Evolutionary conservation across 2,329 filamentous ascomycete genomes (phyloP).

Genomic region (Conoideocrella luteorostrata): DNA sequence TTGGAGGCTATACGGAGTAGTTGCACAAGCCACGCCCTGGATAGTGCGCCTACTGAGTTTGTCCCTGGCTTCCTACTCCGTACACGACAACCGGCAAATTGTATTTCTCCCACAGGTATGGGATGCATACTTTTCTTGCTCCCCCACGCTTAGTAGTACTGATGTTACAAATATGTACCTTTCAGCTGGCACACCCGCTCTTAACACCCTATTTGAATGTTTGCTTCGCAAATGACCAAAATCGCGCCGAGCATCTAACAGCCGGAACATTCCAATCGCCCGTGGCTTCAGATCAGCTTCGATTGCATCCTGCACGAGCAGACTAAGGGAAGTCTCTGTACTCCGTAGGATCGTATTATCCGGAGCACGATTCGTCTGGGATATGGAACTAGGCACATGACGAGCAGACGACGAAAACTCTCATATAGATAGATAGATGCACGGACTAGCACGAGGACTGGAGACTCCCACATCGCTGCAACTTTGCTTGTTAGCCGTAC

Average conservation of each 20-base stretch:
- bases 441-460: too few species aligned
- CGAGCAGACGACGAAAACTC: background rate
- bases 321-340: background rate
- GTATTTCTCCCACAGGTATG: too few species aligned
- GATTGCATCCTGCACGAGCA: background rate
- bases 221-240: background rate
- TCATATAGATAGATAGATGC: too few species aligned
- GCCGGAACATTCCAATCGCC: background rate
- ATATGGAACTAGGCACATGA: background rate
- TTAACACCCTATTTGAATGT: too few species aligned
- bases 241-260: background rate
- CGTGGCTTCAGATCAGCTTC: background rate
- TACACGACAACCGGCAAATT: constrained; percentile 2
- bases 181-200: too few species aligned
- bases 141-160: too few species aligned
- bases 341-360: background rate
- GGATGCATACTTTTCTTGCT: background rate
- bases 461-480: too few species aligned
- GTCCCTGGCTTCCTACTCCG: constrained; percentile 1
- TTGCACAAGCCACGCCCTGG: constrained; percentile 3
- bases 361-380: background rate
- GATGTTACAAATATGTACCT: too few species aligned
- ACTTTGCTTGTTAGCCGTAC: background rate
- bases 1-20: constrained; percentile 4
- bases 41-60: constrained; percentile 2